Percentiles rank a stretch among this genome's conserved stretches.
Conservation (phyloP, 1,284 basidiomycete genomes). For the Rhodotorula mucilaginosa region DNA sequence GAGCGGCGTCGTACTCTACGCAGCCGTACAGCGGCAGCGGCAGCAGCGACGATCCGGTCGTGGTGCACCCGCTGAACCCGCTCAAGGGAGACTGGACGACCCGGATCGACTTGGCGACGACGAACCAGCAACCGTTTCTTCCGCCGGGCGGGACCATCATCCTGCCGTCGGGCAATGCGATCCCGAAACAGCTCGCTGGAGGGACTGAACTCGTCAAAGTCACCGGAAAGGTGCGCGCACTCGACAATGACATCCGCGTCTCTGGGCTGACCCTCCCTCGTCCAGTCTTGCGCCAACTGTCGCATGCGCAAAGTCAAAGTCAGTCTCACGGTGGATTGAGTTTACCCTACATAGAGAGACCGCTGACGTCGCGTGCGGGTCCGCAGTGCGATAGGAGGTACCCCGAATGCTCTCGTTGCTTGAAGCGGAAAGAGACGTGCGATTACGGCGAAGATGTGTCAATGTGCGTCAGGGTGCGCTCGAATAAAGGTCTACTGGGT, state of each 20-base stretch:
- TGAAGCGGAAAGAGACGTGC: conserved; percentile 29
- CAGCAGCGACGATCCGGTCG: not conserved
- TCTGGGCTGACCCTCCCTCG: not conserved
- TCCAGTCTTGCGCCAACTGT: conserved; percentile 26
- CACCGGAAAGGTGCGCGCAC: conserved; percentile 23
- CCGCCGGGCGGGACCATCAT: conserved; percentile 12
- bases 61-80: not conserved
- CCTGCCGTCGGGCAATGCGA: not conserved
- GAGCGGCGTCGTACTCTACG: no score
- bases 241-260: not conserved
- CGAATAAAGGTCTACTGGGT: not conserved
- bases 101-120: not conserved
- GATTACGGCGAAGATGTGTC: conserved; percentile 34
- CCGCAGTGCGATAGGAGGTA: conserved; percentile 28
- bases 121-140: not conserved
- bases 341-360: not conserved
- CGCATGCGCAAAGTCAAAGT: conserved; percentile 29
- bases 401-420: conserved; percentile 30
- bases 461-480: conserved; percentile 5
- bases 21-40: no score
- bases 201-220: conserved; percentile 28
- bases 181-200: conserved; percentile 8
- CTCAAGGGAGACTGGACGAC: not conserved
- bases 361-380: not conserved
- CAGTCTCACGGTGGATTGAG: not conserved